Base-by-base conservation (phyloP, 2,329 filamentous ascomycete species). In the Colletotrichum eremochloae region DNA sequence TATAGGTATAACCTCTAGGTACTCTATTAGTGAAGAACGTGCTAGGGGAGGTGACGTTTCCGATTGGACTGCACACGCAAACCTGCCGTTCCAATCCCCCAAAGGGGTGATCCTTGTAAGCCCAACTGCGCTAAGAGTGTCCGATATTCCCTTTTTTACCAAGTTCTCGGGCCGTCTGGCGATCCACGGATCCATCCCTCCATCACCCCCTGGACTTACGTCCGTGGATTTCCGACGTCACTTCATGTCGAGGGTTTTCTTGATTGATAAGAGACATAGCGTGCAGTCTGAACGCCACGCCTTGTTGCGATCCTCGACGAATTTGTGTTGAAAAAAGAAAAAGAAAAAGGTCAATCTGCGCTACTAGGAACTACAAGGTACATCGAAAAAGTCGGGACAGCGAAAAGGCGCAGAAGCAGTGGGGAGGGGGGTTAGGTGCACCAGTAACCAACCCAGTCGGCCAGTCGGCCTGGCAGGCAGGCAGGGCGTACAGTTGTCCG, bases 181-280 rank as follows among this genome's bases (percentile, higher is more conserved):
- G 61, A 50, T 42, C 60, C 60, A 63, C 60, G 46, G 60, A 31
- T 63, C 15, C n/a, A 29, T 52, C 20, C n/a, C 20, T 2, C 55
- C 36, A 40, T 57, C 18, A 29, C 38, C 38, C 31, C 36, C 56
- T 53, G 42, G 38, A 31, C n/a, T 53, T 24, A 53, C 14, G 36
- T n/a, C 24, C 36, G 24, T 11, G 8, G 9, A 40, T 31, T 42
- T n/a, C 46, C 24, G 53, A 63, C 48, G 48, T 53, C 48, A 63
- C 61, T 36, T 63, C 24, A 42, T 42, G 18, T 29, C 15, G 24
- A 11, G 5, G 48, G 18, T 1, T n/a, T 53, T 38, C 15, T 42
- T 24, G 20, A 42, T 24, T 11, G 38, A 42, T n/a, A 42, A 29
- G n/a, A 29, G 33, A 24, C 48, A 29, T 2, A 42, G 18, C 36